Evolutionary conservation across 2,329 filamentous ascomycete species (phyloP).

Genomic region (Cadophora malorum): DNA sequence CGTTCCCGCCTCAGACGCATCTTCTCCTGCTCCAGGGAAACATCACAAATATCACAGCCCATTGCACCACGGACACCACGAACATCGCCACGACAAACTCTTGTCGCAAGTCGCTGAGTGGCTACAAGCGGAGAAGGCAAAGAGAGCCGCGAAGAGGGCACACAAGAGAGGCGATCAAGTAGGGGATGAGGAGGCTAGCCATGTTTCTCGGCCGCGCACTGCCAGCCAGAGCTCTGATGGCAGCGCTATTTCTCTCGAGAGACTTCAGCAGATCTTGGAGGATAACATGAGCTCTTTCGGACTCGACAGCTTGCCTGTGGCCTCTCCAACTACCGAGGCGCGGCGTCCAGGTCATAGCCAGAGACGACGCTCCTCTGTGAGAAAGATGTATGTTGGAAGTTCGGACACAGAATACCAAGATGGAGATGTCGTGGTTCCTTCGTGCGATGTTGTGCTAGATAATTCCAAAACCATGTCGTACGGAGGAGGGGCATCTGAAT

Average conservation of each 20-base stretch:
- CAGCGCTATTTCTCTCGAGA: slow-evolving; percentile 76
- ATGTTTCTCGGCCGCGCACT: slow-evolving; percentile 47
- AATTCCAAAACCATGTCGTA: slow-evolving; percentile 90
- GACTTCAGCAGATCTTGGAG: slow-evolving; percentile 80
- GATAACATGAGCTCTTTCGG: slow-evolving; percentile 58
- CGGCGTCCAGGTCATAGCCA: slow-evolving; percentile 29
- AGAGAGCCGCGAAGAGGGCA: slow-evolving; percentile 63
- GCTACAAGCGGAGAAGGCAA: slow-evolving; percentile 80
- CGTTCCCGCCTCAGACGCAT: slow-evolving; percentile 25
- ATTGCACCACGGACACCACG: slow-evolving; percentile 37
- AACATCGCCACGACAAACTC: slow-evolving; percentile 56
- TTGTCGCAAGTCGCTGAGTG: slow-evolving; percentile 81
- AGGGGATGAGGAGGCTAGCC: slow-evolving; percentile 27
- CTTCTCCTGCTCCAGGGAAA: slow-evolving; percentile 23
- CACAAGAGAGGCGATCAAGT: slow-evolving; percentile 47
- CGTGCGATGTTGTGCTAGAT: slow-evolving; percentile 83
- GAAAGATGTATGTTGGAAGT: slow-evolving; percentile 55
- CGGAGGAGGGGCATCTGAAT: slow-evolving; percentile 56
- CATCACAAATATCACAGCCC: slow-evolving; percentile 31
- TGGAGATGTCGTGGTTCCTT: slow-evolving; percentile 81
- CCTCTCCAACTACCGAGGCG: slow-evolving; percentile 37
- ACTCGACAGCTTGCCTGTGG: slow-evolving; percentile 40
- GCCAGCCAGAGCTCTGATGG: slow-evolving; percentile 70
- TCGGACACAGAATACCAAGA: slow-evolving; percentile 89
- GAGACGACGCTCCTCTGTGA: slow-evolving; percentile 33